Evolutionary conservation across 129 eudicot species (phyloP), one percentile per base, ranked within the genome.

Genomic region (Flaveria brownii): DNA sequence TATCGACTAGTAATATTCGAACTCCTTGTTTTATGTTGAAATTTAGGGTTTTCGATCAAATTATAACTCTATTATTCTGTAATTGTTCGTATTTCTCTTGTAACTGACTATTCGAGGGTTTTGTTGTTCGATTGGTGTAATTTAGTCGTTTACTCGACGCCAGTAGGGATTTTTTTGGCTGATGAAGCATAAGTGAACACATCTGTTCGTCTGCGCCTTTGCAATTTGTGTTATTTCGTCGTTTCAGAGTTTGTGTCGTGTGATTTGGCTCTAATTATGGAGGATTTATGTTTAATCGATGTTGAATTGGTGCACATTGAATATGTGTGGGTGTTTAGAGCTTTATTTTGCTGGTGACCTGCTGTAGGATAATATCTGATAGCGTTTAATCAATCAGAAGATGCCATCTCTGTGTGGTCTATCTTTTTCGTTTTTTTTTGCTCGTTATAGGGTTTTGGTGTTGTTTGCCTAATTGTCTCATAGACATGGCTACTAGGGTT

Each of bases 41-140:
- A 50, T 62, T 79, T 79, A 60, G 72, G 77, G 83, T 72, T 79
- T 70, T 20, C 61, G 9, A 72, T 39, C 45, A 25, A 49, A 13
- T 1, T 47, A 49, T 59, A 51, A 12, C 16, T 50, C 0, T 16
- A 1, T 33, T 33, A 23, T 79, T 15, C 41, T 14, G 9, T 70
- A 45, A 23, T 0, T 72, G 16, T 39, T 47, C 0, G n/a, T 28
- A 18, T 62, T 62, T 47, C 5, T n/a, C 0, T 36, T 49, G 51
- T 50, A 72, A 50, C 13, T 23, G 78, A 60, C 22, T 50, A 66
- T 22, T 65, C 3, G 25, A 76, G 10, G 67, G 28, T 65, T 65
- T 51, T 14, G 50, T 45, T 36, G 0, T 66, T 65, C 14, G 55
- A 5, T 66, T 36, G 16, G 13, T 49, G 18, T 64, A 3, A 17